Evolutionary conservation across 139 green algal genomes (phyloP).

Genomic region (Pleodorina starrii): DNA sequence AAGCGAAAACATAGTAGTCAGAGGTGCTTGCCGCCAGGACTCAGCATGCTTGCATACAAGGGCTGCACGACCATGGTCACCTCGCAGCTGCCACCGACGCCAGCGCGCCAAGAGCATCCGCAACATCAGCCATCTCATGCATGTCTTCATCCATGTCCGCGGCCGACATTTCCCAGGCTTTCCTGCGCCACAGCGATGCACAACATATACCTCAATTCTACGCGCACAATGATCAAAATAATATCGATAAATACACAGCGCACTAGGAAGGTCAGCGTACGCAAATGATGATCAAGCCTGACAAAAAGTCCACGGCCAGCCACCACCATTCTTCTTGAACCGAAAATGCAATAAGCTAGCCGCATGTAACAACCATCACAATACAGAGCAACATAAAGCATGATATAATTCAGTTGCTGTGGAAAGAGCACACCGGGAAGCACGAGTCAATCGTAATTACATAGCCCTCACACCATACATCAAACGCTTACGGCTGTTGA

Average conservation of each 20-base stretch:
- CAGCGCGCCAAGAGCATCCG: background rate
- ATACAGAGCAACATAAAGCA: background rate
- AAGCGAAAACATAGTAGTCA: background rate
- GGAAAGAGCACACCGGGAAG: background rate
- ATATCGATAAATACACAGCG: too few relatives aligned
- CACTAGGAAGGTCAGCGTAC: too few relatives aligned
- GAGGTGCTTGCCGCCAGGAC: background rate
- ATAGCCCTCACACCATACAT: too few relatives aligned
- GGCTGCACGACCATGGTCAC: background rate
- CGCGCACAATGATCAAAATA: too few relatives aligned
- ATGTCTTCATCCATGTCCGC: conserved; percentile 24
- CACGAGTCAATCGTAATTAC: conserved; percentile 27
- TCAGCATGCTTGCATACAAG: background rate
- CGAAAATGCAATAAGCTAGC: background rate
- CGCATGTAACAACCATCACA: background rate
- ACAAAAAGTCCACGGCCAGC: background rate
- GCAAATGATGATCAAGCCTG: too few relatives aligned
- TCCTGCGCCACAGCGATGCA: background rate
- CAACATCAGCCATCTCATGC: conserved; percentile 26
- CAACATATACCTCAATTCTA: background rate
- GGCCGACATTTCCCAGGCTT: background rate
- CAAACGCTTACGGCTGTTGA: too few relatives aligned
- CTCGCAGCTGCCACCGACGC: conserved; percentile 25
- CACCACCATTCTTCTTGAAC: background rate
- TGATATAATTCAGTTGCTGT: background rate